Percentiles rank a stretch among this genome's conserved stretches.
These are phyloP conservation scores for Letharia lupina DNA, from an alignment of 495 filamentous ascomycete genomes.

Conservation along the genomic window DNA sequence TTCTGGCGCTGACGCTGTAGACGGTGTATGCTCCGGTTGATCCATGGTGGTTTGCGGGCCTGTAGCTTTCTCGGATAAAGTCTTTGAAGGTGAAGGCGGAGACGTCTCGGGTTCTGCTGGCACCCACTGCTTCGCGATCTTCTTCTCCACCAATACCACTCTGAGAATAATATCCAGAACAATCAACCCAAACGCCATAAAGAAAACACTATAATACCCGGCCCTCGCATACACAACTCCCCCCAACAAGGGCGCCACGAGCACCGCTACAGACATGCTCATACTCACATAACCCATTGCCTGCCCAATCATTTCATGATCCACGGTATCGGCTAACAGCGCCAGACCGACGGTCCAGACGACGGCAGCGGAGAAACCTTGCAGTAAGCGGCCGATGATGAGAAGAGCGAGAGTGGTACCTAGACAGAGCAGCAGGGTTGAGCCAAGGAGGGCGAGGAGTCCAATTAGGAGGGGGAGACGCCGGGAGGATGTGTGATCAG, in stretches of 20 bases:
- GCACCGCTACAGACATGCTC: slow-evolving; percentile 58
- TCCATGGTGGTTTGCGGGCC: too few relatives aligned
- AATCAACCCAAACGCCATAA: slow-evolving; percentile 62
- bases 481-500: slow-evolving; percentile 62
- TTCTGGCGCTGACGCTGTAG: not conserved
- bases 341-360: slow-evolving; percentile 74
- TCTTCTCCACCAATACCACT: slow-evolving; percentile 67
- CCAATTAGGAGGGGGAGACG: slow-evolving; percentile 63
- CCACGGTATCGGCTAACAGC: slow-evolving; percentile 79
- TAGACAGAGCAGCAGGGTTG: slow-evolving; percentile 70
- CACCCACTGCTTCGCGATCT: slow-evolving; percentile 59
- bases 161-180: slow-evolving; percentile 61
- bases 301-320: slow-evolving; percentile 55
- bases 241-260: slow-evolving; percentile 68
- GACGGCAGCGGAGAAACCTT: slow-evolving; percentile 62
- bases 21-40: not conserved
- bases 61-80: too few relatives aligned
- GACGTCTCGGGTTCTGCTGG: slow-evolving; percentile 10
- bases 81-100: not conserved
- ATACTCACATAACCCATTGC: slow-evolving; percentile 67
- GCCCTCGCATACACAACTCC: slow-evolving; percentile 66
- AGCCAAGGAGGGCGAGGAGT: slow-evolving; percentile 56
- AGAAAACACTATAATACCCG: slow-evolving; percentile 71
- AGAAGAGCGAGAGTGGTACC: slow-evolving; percentile 59
- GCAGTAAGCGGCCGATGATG: slow-evolving; percentile 61